These are phyloP conservation scores for Phytophthora podocarpi DNA, from an alignment of 352 stramenopile species.

Conservation along the genomic window DNA sequence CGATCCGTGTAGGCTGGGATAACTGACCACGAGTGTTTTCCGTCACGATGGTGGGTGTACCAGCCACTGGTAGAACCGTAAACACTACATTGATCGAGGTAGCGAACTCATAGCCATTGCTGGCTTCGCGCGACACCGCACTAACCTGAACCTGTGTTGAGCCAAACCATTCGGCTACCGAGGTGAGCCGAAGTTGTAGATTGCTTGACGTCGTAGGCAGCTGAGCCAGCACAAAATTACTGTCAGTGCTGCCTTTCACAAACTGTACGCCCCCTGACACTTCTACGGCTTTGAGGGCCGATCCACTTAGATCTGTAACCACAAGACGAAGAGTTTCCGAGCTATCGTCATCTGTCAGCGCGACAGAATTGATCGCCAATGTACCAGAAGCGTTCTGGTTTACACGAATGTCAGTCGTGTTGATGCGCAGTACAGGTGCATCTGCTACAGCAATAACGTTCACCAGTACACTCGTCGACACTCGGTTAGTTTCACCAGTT, in stretches of 20 bases:
- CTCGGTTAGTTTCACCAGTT: constrained; percentile 28
- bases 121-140: constrained; percentile 42
- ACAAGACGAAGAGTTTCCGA: constrained; percentile 49
- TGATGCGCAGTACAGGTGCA: constrained; percentile 31
- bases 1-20: constrained; percentile 36
- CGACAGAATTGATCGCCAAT: constrained; percentile 32
- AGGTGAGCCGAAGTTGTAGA: constrained; percentile 36
- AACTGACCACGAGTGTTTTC: constrained; percentile 45
- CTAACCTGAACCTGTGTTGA: constrained; percentile 33
- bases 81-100: constrained; percentile 24
- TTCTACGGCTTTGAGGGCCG: constrained; percentile 30
- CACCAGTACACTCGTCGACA: constrained; percentile 32
- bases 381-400: constrained; percentile 44
- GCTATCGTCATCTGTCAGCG: constrained; percentile 42
- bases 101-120: constrained; percentile 21
- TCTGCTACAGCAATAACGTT: constrained; percentile 42
- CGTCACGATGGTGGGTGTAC: constrained; percentile 39
- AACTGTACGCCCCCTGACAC: constrained; percentile 26
- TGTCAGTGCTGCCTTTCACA: constrained; percentile 17
- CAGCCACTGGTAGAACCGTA: constrained; percentile 46
- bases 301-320: constrained; percentile 28
- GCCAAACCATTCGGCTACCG: constrained; percentile 42
- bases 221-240: constrained; percentile 32
- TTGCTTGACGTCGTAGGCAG: constrained; percentile 16
- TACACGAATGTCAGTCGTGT: constrained; percentile 22